These are phyloP conservation scores for Metschnikowia continentalis DNA, from an alignment of 805 yeast genomes.

Conservation along the genomic window DNA sequence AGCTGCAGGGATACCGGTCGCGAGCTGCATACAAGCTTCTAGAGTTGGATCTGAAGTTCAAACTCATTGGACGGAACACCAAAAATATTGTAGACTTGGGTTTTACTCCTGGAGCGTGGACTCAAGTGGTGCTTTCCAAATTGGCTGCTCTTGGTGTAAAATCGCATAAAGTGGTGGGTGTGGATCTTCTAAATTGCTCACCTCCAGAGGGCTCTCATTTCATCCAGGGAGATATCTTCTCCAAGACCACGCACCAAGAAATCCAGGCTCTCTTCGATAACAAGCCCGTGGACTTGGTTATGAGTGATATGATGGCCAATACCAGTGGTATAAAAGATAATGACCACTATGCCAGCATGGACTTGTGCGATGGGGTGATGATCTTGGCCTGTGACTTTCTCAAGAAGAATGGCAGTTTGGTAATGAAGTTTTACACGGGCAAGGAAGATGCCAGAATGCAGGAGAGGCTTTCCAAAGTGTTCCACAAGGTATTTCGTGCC, in stretches of 20 bases:
- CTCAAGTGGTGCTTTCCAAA: conserved; percentile 24
- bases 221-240: conserved; percentile 38
- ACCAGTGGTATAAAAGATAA: conserved; percentile 77
- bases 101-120: conserved; percentile 33
- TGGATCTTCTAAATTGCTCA: conserved; percentile 30
- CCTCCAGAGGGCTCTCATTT: conserved; percentile 37
- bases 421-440: conserved; percentile 85
- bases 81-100: conserved; percentile 75
- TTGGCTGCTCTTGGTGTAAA: conserved; percentile 6
- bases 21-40: conserved; percentile 88
- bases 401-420: conserved; percentile 64
- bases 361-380: conserved; percentile 87
- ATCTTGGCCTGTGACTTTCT: conserved; percentile 69
- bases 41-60: conserved; percentile 65
- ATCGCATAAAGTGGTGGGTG: conserved; percentile 21
- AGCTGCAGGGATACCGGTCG: conserved; percentile 58
- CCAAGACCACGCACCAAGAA: conserved; percentile 48
- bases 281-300: conserved; percentile 37
- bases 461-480: conserved; percentile 51
- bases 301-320: conserved; percentile 89
- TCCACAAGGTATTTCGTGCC: conserved; percentile 58
- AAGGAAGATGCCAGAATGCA: conserved; percentile 68
- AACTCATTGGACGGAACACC: conserved; percentile 48
- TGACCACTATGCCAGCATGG: conserved; percentile 86
- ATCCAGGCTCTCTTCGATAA: conserved; percentile 49